Conservation (phyloP, 176 grass and related monocot species). For the Pontederia crassipes region DNA sequence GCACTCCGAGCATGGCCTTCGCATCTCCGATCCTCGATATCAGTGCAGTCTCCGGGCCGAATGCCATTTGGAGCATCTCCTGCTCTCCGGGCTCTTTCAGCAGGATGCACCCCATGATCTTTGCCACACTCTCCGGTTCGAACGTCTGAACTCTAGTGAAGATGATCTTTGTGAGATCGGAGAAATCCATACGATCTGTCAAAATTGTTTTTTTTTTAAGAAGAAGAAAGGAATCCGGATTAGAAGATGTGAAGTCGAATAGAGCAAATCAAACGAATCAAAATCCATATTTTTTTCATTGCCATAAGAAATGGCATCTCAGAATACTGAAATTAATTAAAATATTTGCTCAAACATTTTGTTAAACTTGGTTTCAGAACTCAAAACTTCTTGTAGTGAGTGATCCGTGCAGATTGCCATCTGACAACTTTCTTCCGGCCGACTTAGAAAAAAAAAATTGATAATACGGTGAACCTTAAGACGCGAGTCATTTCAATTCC, state of each 20-base stretch:
- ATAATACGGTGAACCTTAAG: too few species aligned
- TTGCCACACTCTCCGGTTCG: constrained; percentile 50
- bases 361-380: too few species aligned
- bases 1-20: constrained; percentile 37
- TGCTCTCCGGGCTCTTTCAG: constrained; percentile 41
- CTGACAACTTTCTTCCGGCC: too few species aligned
- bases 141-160: constrained; percentile 44
- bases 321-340: too few species aligned
- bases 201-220: background rate
- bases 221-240: background rate
- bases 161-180: constrained; percentile 44
- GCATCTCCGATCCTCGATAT: constrained; percentile 41
- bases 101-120: constrained; percentile 75
- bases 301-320: background rate
- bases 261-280: background rate
- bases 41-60: constrained; percentile 34
- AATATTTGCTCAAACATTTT: too few species aligned
- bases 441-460: too few species aligned
- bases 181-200: constrained; percentile 41
- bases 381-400: background rate
- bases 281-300: background rate
- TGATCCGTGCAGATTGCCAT: too few species aligned
- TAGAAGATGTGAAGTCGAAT: background rate
- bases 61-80: constrained; percentile 71
- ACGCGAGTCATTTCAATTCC: too few species aligned